These are phyloP conservation scores for Fusarium nelsonii DNA, from an alignment of 2,329 filamentous ascomycete genomes.

Conservation along the genomic window DNA sequence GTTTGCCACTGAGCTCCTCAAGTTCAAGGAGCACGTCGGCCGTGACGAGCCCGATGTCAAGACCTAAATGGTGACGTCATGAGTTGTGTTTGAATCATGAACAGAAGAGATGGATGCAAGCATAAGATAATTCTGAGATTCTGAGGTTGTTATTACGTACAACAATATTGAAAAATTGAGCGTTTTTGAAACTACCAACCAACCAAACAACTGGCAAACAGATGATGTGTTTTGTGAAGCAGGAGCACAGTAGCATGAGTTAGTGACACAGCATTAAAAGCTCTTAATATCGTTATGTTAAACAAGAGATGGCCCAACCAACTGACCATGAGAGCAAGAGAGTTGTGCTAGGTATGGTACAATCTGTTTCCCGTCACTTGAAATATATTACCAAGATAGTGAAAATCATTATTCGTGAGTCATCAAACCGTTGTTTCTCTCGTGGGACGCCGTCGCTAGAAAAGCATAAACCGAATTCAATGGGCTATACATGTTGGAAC, in stretches of 20 bases:
- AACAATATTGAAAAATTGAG: slow-evolving; percentile 46
- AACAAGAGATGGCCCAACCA: slow-evolving; percentile 21
- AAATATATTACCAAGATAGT: slow-evolving; percentile 31
- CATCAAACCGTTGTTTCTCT: slow-evolving; percentile 39
- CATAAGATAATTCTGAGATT: slow-evolving; percentile 41
- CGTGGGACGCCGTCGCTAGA: slow-evolving; percentile 38
- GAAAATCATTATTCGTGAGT: slow-evolving; percentile 46
- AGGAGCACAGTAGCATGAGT: slow-evolving; percentile 21
- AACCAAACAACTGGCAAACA: slow-evolving; percentile 30
- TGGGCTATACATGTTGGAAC: slow-evolving; percentile 25
- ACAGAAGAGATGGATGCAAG: slow-evolving; percentile 39
- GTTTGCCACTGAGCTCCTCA: slow-evolving; percentile 85
- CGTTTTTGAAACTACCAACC: slow-evolving; percentile 45
- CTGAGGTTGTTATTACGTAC: slow-evolving; percentile 43
- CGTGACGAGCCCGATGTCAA: slow-evolving; percentile 95
- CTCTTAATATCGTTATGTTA: slow-evolving; percentile 26
- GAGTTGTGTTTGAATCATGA: slow-evolving; percentile 2
- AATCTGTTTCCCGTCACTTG: slow-evolving; percentile 40
- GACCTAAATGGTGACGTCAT: slow-evolving; percentile 69
- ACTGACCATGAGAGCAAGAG: slow-evolving; percentile 24
- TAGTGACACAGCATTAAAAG: slow-evolving; percentile 33
- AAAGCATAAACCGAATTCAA: slow-evolving; percentile 31
- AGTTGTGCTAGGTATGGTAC: slow-evolving; percentile 41
- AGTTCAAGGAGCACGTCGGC: slow-evolving; percentile 94
- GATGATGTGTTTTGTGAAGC: slow-evolving; percentile 12